Base-by-base conservation (phyloP, 495 filamentous ascomycete genomes). In the Podospora appendiculata region DNA sequence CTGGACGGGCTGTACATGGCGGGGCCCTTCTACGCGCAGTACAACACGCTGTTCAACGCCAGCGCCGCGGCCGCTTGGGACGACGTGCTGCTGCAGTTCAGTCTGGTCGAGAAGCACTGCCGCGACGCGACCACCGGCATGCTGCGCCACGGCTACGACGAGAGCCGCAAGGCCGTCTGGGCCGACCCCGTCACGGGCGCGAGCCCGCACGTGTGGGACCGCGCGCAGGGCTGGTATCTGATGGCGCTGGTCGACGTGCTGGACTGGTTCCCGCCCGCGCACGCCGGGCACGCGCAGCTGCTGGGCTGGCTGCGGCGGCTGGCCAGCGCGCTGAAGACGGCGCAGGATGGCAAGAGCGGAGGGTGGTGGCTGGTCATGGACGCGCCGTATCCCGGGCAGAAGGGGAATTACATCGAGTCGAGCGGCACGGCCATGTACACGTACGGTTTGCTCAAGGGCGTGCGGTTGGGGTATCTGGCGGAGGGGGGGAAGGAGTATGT, bases 351-450 rank as follows among this genome's bases (percentile, higher is more conserved):
- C 6, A 50, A 53, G 13, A 72, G 69, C 1, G 76, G 78, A 1
- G 76, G 74, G n/a, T 84, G 81, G 81, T 85, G 80, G 80, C 61
- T 82, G 32, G 69, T 82, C 13, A 77, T 84, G 75, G 70, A 67
- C 41, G 62, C 68, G 45, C 56, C 60, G 36, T 66, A 62, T 38
- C 68, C 72, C 0, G 74, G 72, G 0, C 58, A 56, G 6, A 48
- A 70, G 47, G 75, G 76, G 1, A 85, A 85, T 51, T 85, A 83
- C 48, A 78, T 85, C 50, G 80, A 85, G 64, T 76, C 73, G 41
- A 81, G 77, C 47, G 79, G 70, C 11, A 78, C 72, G 12, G 80
- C 80, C 5, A 82, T 85, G 79, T 81, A 83, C 59, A 69, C 71
- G 7, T 81, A 79, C 60, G 75, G 71, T 4, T 64, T 79, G 50